Base-by-base conservation (phyloP, 179 eudicot genomes). In the Heliamphora pulchella region DNA sequence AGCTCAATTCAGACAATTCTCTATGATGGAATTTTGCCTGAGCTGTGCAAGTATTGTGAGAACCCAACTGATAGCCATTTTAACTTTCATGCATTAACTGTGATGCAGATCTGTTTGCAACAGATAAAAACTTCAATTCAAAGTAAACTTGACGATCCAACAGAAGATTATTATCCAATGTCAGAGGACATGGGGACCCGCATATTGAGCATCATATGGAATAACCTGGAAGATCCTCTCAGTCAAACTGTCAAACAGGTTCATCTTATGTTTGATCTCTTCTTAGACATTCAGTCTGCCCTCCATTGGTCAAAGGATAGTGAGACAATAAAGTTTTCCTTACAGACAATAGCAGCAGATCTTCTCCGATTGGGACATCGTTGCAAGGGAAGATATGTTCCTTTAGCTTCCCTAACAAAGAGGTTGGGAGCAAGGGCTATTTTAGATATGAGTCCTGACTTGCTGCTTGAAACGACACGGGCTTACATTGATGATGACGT, bases 191-290 rank as follows among this genome's bases (percentile, higher is more conserved):
- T 90, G 85, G 89, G 90, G 41, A 76, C 88, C 61, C 89, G 93
- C 68, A 83, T 92, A 64, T 80, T 92, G 76, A 88, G 89, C 77
- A 89, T 94, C 20, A 87, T 94, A 82, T 96, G 99, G 99, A 96
- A 94, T 85, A 96, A 96, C 85, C 86, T 96, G 73, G 99, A 94
- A 84, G 99, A 96, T 74, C 89, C 99, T 81, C 88, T 96, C 46
- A 96, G 91, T 80, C 99, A 96, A 87, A 94, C 99, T 20, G 99
- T 96, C 75, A 94, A 96, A 85, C 99, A 96, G 89, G 97, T 94
- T 79, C 98, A 96, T 89, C 91, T 96, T 69, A 89, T 94, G 74
- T 88, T 96, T 82, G 98, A 96, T 90, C 91, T 96, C 58, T 91
- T 94, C 79, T 82, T 94, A 78, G 98, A 92, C 79, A 90, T 96